Base-by-base conservation (phyloP, 306 rosid genomes). In the Lathyrus aphaca region DNA sequence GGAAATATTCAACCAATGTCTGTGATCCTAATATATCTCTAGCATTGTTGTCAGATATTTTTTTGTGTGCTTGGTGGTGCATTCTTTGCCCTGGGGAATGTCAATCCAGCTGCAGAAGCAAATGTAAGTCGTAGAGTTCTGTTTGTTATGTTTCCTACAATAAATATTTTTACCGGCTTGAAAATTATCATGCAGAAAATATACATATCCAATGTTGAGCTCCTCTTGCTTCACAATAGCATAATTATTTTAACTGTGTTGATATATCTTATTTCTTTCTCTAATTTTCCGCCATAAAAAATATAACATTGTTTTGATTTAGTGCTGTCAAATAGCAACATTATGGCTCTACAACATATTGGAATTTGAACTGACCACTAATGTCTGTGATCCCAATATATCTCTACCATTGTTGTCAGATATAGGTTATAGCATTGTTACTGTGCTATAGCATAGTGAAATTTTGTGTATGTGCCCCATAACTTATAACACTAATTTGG, bases 71-170 rank as follows among this genome's bases (percentile, higher is more conserved):
- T 94, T 44, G 99, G 99, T 10, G 99, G 99, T 69, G 77, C 99
- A 72, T 94, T 94, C 87, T 89, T 94, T 84, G 80, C 96, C 45
- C 66, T 94, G 80, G 99, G 99, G 56, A 94, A 94, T 45, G 92
- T 94, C 46, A 94, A 82, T 72, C 97, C 99, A 48, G 99, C 97
- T 44, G 97, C 99, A 19, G 99, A 94, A 91, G 99, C 99, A 74
- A 94, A 91, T 87, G 99, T 94, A 88, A 84, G 97, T 76, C 63
- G 21, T 62, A 38, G 62, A 16, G 68, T 78, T 74, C 69, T 80
- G 69, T 54, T 51, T 63, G 30, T 38, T 64, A 32, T 71, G 19
- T 62, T 71, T 80, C 74, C 8, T 23, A 17, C 16, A 32, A 40
- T 19, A n/a, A n/a, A n/a, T n/a, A n/a, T n/a, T n/a, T n/a, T n/a